A percentile compares a stretch with the other conserved stretches of the same genome.
These are phyloP conservation scores for Colletotrichum musae DNA, from an alignment of 2,329 filamentous ascomycete species.

Conservation along the genomic window DNA sequence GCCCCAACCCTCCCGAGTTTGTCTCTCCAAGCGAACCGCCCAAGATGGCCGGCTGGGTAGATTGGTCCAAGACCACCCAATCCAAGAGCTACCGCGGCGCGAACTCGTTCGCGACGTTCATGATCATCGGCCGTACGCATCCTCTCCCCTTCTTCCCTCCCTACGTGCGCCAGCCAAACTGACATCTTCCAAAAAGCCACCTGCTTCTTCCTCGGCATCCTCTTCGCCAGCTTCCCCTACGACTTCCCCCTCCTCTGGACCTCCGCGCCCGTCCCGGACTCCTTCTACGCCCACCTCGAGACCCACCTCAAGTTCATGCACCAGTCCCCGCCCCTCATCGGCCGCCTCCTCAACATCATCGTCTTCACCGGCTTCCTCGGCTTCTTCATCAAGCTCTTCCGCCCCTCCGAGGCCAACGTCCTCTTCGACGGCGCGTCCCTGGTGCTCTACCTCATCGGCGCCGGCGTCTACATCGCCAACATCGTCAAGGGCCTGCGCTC, in stretches of 20 bases:
- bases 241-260: constrained; percentile 92
- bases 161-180: constrained; percentile 13
- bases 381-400: constrained; percentile 95
- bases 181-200: constrained; percentile 69
- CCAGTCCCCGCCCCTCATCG: constrained; percentile 91
- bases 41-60: constrained; percentile 51
- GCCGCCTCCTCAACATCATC: constrained; percentile 93
- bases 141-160: constrained; percentile 38
- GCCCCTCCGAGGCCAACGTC: constrained; percentile 92
- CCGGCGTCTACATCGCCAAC: constrained; percentile 95
- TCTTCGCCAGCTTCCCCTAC: constrained; percentile 97
- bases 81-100: constrained; percentile 72
- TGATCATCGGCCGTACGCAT: constrained; percentile 92
- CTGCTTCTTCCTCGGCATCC: constrained; percentile 97
- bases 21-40: background rate
- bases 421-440: constrained; percentile 91
- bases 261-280: constrained; percentile 71
- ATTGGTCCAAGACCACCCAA: constrained; percentile 70
- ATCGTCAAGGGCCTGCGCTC: constrained; percentile 95
- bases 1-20: background rate
- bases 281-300: constrained; percentile 89
- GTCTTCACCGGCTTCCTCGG: constrained; percentile 89
- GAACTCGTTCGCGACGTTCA: constrained; percentile 91
- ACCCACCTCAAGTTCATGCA: constrained; percentile 92
- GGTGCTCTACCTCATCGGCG: constrained; percentile 86